These are phyloP conservation scores for Bothriochloa decipiens DNA, from an alignment of 176 grass and related monocot species.

Conservation along the genomic window DNA sequence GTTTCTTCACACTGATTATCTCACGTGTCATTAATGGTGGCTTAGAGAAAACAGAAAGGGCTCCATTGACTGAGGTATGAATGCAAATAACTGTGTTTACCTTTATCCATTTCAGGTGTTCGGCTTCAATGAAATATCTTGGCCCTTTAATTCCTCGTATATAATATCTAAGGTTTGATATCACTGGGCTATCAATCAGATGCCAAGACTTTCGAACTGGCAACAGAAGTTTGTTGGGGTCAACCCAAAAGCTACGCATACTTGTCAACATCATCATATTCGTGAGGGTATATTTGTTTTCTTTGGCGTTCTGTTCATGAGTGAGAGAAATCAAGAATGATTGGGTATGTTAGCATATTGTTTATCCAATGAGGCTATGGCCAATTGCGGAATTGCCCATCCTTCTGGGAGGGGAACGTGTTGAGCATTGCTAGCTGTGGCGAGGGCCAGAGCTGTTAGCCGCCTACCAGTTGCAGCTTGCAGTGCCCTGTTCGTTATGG, in stretches of 20 bases:
- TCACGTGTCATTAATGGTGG: not conserved
- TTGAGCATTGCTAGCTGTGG: not conserved
- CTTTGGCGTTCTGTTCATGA: not conserved
- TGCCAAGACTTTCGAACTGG: not conserved
- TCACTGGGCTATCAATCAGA: not conserved
- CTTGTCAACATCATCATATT: not conserved
- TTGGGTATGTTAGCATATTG: not conserved
- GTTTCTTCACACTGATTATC: slow-evolving; percentile 8
- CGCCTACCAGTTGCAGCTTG: not conserved
- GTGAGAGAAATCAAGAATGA: not conserved
- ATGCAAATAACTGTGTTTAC: not conserved
- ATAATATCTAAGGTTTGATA: not conserved
- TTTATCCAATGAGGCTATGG: not conserved
- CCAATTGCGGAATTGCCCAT: not conserved
- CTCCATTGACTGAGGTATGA: not conserved
- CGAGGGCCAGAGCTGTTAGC: not conserved
- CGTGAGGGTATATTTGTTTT: not conserved
- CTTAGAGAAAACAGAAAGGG: not conserved
- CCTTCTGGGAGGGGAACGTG: not conserved
- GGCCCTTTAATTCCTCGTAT: not conserved
- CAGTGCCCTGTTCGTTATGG: slow-evolving; percentile 14
- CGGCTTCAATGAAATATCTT: not conserved
- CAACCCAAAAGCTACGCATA: not conserved
- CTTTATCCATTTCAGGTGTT: not conserved
- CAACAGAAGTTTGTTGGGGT: not conserved